A percentile compares a stretch with the other conserved stretches of the same genome.
phyloP scores from a whole-genome alignment of 495 filamentous ascomycete species.

The Bacidia rubella region DNA sequence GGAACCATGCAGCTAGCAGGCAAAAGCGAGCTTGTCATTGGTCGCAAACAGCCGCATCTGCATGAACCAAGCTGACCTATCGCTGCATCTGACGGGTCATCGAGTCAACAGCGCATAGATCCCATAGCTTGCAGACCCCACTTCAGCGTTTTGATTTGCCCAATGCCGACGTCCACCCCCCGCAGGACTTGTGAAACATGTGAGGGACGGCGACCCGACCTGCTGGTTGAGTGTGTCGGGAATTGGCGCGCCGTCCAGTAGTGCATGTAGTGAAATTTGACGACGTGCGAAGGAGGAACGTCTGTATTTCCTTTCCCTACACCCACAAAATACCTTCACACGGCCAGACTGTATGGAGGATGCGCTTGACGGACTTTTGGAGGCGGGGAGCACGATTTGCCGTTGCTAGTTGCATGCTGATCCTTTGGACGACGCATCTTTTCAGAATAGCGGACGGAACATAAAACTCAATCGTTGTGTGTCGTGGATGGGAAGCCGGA shows the following conservation, averaged over 20 bases:
- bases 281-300: conserved; percentile 1
- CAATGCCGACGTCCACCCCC: background rate
- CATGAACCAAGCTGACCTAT: background rate
- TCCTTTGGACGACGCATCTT: background rate
- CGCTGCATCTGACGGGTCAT: background rate
- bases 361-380: no score
- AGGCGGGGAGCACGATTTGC: background rate
- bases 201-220: background rate
- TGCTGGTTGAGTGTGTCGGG: conserved; percentile 1
- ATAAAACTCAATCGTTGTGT: background rate
- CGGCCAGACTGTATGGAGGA: no score
- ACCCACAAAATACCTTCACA: no score
- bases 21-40: background rate
- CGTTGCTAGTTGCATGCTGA: background rate
- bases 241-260: conserved; percentile 2
- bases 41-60: background rate
- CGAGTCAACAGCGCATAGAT: background rate
- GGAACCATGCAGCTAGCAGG: background rate
- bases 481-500: background rate
- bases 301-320: no score
- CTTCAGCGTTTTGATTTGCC: background rate
- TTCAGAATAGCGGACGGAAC: background rate
- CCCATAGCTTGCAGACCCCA: background rate
- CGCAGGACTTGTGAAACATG: conserved; percentile 2
- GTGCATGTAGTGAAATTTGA: background rate